Conservation (phyloP, 208 protist species). For the Leishmania gerbilli region DNA sequence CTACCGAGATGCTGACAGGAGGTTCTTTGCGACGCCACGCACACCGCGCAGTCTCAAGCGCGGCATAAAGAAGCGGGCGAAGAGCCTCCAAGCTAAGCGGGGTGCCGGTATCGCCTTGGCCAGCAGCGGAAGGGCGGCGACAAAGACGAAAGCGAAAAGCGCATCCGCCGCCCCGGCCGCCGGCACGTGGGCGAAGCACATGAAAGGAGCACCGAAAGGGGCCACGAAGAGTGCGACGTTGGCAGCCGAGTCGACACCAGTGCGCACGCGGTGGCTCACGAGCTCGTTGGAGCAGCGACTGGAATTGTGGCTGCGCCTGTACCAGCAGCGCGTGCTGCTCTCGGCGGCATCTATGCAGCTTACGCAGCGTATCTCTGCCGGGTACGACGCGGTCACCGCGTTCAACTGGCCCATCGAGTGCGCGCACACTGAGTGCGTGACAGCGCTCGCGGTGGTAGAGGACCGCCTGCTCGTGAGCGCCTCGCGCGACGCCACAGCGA, state of each 20-base stretch:
- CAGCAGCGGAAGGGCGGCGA: background rate
- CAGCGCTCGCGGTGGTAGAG: constrained; percentile 49
- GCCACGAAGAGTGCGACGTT: background rate
- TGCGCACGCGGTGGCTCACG: background rate
- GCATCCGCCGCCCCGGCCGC: background rate
- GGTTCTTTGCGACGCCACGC: background rate
- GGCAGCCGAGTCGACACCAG: background rate
- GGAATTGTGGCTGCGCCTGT: constrained; percentile 25
- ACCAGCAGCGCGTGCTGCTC: constrained; percentile 21
- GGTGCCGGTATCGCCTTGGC: background rate
- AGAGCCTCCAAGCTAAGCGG: background rate
- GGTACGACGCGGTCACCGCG: constrained; percentile 18
- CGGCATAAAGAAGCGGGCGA: background rate
- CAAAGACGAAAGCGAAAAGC: background rate
- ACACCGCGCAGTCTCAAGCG: constrained; percentile 7
- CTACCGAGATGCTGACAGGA: background rate
- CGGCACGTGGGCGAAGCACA: background rate
- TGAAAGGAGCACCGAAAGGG: background rate
- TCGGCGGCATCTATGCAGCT: constrained; percentile 17
- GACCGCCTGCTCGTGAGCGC: constrained; percentile 64
- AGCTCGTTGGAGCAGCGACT: constrained; percentile 20
- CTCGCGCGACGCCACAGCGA: constrained; percentile 60
- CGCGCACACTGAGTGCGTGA: constrained; percentile 54
- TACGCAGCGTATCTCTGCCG: constrained; percentile 5
- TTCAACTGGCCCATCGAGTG: constrained; percentile 62